Evolutionary conservation across 2,329 filamentous ascomycete genomes (phyloP).

Genomic region (Sarocladium strictum): DNA sequence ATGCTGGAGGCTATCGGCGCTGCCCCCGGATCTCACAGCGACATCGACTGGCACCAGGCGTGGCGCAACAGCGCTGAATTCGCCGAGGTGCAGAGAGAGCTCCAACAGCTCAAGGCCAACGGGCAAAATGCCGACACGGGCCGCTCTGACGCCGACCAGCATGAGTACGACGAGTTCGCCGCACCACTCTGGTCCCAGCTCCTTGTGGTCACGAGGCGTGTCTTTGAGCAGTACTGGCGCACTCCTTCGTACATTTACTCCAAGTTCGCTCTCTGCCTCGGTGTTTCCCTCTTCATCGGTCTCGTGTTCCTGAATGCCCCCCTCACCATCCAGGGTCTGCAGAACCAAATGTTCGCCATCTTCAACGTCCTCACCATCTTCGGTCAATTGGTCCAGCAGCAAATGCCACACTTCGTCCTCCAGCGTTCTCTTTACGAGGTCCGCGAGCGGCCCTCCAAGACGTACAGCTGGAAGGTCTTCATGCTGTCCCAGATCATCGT

Average conservation of each 20-base stretch:
- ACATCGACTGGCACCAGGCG: constrained; percentile 50
- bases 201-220: constrained; percentile 27
- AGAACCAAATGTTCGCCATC: constrained; percentile 65
- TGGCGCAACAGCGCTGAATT: constrained; percentile 46
- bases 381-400: constrained; percentile 56
- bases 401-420: constrained; percentile 66
- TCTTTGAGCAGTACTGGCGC: constrained; percentile 29
- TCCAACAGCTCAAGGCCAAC: constrained; percentile 34
- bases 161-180: constrained; percentile 25
- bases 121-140: background rate
- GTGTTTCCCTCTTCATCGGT: constrained; percentile 66
- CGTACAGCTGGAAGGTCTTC: constrained; percentile 62
- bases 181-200: constrained; percentile 25
- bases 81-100: constrained; percentile 28
- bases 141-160: constrained; percentile 18
- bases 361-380: constrained; percentile 68
- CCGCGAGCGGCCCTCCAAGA: constrained; percentile 60
- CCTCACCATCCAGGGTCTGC: constrained; percentile 61
- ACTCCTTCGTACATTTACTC: constrained; percentile 58
- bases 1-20: constrained; percentile 62
- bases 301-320: constrained; percentile 72
- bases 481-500: constrained; percentile 62
- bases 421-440: constrained; percentile 64
- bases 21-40: constrained; percentile 55
- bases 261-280: constrained; percentile 29